phyloP scores from a whole-genome alignment of 2,329 filamentous ascomycete species.

The Colletotrichum lentis region DNA sequence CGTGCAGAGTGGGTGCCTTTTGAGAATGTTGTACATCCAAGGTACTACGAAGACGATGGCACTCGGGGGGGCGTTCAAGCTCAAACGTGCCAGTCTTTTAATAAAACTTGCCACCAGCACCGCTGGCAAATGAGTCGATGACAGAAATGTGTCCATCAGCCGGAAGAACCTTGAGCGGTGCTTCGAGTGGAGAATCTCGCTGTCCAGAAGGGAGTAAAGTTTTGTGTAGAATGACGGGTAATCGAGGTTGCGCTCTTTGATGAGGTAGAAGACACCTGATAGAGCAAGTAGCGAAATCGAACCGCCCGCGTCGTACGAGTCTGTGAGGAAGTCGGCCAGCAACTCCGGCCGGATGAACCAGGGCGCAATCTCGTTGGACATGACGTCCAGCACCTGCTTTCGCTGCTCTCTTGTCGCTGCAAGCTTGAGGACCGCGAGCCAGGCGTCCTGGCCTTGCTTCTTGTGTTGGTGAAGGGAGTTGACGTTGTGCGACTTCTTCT shows the following conservation, averaged over 20 bases:
- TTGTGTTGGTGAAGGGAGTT: conserved; percentile 75
- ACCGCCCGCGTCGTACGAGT: conserved; percentile 87
- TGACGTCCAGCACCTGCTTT: conserved; percentile 78
- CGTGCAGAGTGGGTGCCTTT: conserved; percentile 86
- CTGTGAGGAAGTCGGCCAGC: conserved; percentile 95
- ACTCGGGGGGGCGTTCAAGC: conserved; percentile 87
- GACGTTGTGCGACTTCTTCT: conserved; percentile 73
- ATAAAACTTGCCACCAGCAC: conserved; percentile 93
- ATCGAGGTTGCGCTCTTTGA: conserved; percentile 91
- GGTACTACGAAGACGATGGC: conserved; percentile 90
- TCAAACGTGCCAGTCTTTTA: conserved; percentile 86
- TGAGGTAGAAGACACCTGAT: conserved; percentile 93
- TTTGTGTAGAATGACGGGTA: conserved; percentile 95
- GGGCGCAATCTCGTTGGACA: conserved; percentile 81
- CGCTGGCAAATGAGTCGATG: conserved; percentile 90
- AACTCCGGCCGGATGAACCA: conserved; percentile 91
- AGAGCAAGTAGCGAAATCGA: conserved; percentile 87
- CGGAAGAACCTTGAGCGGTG: conserved; percentile 94
- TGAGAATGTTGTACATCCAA: conserved; percentile 95
- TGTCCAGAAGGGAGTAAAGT: conserved; percentile 90
- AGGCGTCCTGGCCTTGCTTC: conserved; percentile 83
- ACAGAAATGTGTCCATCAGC: conserved; percentile 87
- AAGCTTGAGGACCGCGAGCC: conserved; percentile 78
- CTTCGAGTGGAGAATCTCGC: conserved; percentile 88
- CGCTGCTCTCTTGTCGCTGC: conserved; percentile 75